These are phyloP conservation scores for Pedinophyceae sp. DNA, from an alignment of 139 green algal species.

Conservation along the genomic window DNA sequence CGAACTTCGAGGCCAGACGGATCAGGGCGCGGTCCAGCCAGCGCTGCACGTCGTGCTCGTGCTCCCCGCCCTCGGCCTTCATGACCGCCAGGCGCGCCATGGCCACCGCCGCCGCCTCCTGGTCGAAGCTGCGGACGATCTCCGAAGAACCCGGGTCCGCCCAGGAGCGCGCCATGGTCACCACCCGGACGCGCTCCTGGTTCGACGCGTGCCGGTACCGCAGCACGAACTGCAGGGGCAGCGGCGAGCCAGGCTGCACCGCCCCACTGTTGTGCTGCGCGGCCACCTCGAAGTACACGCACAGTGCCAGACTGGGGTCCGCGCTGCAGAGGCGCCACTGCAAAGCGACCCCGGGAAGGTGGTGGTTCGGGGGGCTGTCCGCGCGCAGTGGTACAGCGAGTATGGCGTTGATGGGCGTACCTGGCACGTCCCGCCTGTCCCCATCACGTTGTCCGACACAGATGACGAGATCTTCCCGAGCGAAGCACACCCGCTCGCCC, in stretches of 20 bases:
- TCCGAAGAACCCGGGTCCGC: not conserved
- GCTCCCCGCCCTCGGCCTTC: constrained; percentile 18
- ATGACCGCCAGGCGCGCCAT: constrained; percentile 11
- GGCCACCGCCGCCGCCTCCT: constrained; percentile 27
- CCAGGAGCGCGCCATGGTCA: constrained; percentile 30
- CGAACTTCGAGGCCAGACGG: constrained; percentile 24
- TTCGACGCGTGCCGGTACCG: constrained; percentile 15
- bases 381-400: no score
- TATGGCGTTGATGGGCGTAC: no score
- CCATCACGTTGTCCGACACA: not conserved
- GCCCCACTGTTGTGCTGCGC: not conserved
- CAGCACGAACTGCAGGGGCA: constrained; percentile 21
- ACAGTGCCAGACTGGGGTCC: constrained; percentile 3
- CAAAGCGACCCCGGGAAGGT: no score
- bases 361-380: no score
- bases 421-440: no score
- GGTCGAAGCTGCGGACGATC: constrained; percentile 20
- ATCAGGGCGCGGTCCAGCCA: constrained; percentile 45
- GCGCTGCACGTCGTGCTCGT: constrained; percentile 23
- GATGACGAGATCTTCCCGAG: constrained; percentile 27
- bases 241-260: not conserved
- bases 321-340: constrained; percentile 6
- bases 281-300: not conserved
- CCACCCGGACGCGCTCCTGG: constrained; percentile 22
- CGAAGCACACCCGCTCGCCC: constrained; percentile 16